These are phyloP conservation scores for Ochetophila trinervis DNA, from an alignment of 306 rosid species.

Conservation along the genomic window DNA sequence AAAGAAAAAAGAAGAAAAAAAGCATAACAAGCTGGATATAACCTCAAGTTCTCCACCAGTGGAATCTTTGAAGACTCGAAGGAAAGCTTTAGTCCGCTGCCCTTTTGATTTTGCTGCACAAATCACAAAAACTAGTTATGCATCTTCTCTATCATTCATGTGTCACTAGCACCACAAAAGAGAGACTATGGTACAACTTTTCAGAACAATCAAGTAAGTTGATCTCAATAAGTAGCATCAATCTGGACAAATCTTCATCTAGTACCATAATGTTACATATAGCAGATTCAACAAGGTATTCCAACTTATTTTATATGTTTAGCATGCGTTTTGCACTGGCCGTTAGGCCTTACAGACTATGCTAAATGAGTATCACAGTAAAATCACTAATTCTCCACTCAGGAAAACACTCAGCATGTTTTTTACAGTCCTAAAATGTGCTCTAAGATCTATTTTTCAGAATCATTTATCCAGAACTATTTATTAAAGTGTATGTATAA, in stretches of 20 bases:
- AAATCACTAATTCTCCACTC: too few relatives aligned
- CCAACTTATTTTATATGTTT: background rate
- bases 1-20: too few relatives aligned
- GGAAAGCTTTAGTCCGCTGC: slow-evolving; percentile 80
- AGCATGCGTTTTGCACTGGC: background rate
- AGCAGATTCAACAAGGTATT: background rate
- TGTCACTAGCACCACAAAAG: background rate
- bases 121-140: slow-evolving; percentile 19
- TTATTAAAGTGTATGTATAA: background rate
- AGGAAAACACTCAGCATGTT: too few relatives aligned
- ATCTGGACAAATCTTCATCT: background rate
- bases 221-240: background rate
- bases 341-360: too few relatives aligned
- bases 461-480: background rate
- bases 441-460: too few relatives aligned
- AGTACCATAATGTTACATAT: background rate
- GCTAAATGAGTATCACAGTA: too few relatives aligned
- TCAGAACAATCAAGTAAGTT: too few relatives aligned
- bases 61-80: slow-evolving; percentile 85
- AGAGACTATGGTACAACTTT: too few relatives aligned
- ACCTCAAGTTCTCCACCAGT: slow-evolving; percentile 87
- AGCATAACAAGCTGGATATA: slow-evolving; percentile 9
- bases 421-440: too few relatives aligned
- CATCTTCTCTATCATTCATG: background rate
- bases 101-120: slow-evolving; percentile 67